phyloP scores from a whole-genome alignment of 352 stramenopile species.

The Globisporangium irregulare region DNA sequence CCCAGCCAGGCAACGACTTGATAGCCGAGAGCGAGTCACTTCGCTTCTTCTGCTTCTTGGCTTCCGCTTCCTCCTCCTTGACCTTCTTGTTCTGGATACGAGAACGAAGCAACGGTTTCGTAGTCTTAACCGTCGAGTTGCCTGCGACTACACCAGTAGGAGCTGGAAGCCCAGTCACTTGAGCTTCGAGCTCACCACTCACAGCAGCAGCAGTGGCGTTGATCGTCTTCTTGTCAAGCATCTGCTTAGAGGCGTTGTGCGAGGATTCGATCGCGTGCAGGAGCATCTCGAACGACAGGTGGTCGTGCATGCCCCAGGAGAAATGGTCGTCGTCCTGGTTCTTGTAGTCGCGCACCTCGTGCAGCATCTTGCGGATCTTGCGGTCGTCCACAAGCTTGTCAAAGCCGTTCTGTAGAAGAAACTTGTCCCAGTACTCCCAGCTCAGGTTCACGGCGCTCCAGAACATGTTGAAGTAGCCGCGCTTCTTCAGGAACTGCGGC shows the following conservation, averaged over 20 bases:
- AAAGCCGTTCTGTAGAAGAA: conserved; percentile 59
- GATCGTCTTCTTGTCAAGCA: conserved; percentile 3
- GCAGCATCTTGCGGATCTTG: conserved; percentile 64
- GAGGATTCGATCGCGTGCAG: conserved; percentile 56
- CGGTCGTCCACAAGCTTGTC: conserved; percentile 68
- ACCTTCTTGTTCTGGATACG: not conserved
- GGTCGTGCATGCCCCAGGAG: conserved; percentile 68
- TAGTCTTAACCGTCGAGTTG: not conserved
- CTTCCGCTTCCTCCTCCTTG: not conserved
- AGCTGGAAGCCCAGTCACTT: not conserved
- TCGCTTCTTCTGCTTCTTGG: conserved; percentile 1
- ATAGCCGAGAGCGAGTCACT: not conserved
- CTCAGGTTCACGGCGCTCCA: conserved; percentile 61
- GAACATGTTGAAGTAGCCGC: conserved; percentile 70
- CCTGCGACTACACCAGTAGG: not conserved
- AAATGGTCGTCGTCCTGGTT: conserved; percentile 64
- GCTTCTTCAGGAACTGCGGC: conserved; percentile 64
- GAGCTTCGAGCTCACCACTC: not conserved
- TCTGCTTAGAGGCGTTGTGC: conserved; percentile 30
- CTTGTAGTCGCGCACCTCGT: conserved; percentile 50
- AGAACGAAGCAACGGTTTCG: not conserved
- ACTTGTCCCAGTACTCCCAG: conserved; percentile 73
- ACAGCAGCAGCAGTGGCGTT: conserved; percentile 1
- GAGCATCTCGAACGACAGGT: conserved; percentile 72
- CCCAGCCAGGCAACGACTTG: conserved; percentile 34